These are phyloP conservation scores for Stentor roeselii DNA, from an alignment of 73 alveolate genomes.

Conservation along the genomic window DNA sequence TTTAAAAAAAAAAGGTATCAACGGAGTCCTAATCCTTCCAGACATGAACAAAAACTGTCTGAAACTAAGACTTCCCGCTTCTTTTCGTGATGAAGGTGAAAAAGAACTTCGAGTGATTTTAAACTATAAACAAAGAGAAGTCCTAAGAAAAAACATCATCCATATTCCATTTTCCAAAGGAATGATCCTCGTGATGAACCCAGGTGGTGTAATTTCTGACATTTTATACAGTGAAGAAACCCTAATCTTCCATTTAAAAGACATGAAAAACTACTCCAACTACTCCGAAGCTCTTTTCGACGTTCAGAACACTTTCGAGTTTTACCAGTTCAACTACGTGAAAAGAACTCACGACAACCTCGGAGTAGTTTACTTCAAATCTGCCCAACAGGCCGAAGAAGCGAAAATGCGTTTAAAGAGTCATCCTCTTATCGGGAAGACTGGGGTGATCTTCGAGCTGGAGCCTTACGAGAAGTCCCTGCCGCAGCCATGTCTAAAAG, in stretches of 20 bases:
- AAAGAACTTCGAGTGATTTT: neutral
- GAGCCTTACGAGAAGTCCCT: neutral
- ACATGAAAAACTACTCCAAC: neutral
- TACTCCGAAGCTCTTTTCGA: neutral
- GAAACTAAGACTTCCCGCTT: neutral
- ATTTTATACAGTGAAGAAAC: slow-evolving; percentile 7
- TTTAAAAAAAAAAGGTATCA: neutral
- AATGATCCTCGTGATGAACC: neutral
- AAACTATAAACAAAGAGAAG: slow-evolving; percentile 1
- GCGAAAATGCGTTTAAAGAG: neutral
- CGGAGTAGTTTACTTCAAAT: neutral
- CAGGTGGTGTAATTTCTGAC: slow-evolving; percentile 8
- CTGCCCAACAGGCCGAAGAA: neutral
- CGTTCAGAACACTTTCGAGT: slow-evolving; percentile 14
- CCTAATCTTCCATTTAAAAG: neutral
- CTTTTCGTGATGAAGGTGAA: neutral
- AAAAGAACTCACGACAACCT: neutral
- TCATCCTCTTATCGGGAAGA: neutral
- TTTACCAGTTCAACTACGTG: neutral
- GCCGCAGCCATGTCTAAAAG: neutral
- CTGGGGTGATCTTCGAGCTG: neutral
- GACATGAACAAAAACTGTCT: neutral
- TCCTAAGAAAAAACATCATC: neutral
- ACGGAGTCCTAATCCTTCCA: neutral
- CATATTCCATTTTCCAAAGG: neutral